Evolutionary conservation across 139 green algal genomes (phyloP).

Genomic region (Closterium sp.): DNA sequence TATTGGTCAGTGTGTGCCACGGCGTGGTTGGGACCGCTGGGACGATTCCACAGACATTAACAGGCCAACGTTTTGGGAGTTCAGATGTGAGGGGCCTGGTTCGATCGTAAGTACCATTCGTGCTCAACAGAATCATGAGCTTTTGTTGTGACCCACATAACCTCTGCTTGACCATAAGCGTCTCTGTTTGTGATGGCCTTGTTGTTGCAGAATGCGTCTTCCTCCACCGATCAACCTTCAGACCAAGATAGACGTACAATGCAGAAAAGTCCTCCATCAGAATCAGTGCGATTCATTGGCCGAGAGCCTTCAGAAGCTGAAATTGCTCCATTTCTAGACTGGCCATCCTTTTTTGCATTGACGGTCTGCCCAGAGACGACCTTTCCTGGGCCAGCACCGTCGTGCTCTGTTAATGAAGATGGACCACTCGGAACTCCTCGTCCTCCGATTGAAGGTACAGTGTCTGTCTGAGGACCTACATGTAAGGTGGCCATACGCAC

Average conservation of each 20-base stretch:
- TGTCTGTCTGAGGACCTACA: too few relatives aligned
- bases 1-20: neutral
- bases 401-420: too few relatives aligned
- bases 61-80: constrained; percentile 2
- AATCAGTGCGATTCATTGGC: neutral
- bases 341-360: neutral
- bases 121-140: too few relatives aligned
- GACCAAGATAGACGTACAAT: neutral
- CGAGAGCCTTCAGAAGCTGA: neutral
- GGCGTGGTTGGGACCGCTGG: neutral
- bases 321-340: neutral
- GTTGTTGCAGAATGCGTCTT: neutral
- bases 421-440: too few relatives aligned
- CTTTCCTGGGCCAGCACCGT: too few relatives aligned
- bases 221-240: neutral
- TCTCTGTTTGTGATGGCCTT: neutral
- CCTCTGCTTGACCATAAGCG: neutral
- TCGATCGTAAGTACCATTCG: neutral
- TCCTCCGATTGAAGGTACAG: too few relatives aligned
- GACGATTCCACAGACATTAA: neutral
- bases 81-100: neutral
- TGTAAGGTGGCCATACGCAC: too few relatives aligned
- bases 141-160: too few relatives aligned
- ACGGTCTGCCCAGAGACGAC: neutral
- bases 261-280: neutral